Base-by-base conservation (phyloP, 2,329 filamentous ascomycete genomes). In the Thielaviopsis ethacetica region DNA sequence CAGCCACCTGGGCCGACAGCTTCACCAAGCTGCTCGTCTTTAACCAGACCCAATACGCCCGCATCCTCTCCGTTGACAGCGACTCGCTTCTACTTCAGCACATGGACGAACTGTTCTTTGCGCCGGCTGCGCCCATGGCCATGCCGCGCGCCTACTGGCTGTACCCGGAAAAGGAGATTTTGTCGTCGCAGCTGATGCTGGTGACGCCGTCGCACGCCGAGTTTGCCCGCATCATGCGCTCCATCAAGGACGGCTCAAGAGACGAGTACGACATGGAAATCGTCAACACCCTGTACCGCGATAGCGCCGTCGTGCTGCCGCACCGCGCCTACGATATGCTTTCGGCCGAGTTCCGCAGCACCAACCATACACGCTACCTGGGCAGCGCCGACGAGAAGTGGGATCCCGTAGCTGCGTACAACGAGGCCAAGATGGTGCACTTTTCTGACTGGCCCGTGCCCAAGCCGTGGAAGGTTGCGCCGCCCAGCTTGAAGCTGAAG, bases 111-210 rank as follows among this genome's bases (percentile, higher is more conserved):
- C 75, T 87, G 1, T 87, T 88, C 71, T 75, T 84, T 51, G 72
- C 85, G 7, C 84, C 84, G 0, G 67, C 72, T 2, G 74, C 77
- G 5, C 72, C 76, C 1, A 75, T 84, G 19, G 82, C 83, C 13
- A 83, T 86, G 78, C 81, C 84, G 3, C 78, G 81, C 21, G 84
- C 83, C n/a, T 86, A 87, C 68, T 86, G 84, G 84, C 71, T 80
- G 5, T 72, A 79, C 13, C 76, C 76, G 0, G 71, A 73, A 2
- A 71, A 71, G 6, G 73, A 73, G 64, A 74, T 75, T n/a, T 71
- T 86, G n/a, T 80, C 80, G 0, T 81, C 80, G 2, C 75, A 83
- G 50, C 65, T 86, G 49, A 76, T 86, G 67, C 76, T 86, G 3
- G 70, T 86, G 50, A 71, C 81, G 59, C 83, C 84, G 0, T 77